Conservation (phyloP, 2,329 filamentous ascomycete genomes). For the Chaetomiaceae sp. region DNA sequence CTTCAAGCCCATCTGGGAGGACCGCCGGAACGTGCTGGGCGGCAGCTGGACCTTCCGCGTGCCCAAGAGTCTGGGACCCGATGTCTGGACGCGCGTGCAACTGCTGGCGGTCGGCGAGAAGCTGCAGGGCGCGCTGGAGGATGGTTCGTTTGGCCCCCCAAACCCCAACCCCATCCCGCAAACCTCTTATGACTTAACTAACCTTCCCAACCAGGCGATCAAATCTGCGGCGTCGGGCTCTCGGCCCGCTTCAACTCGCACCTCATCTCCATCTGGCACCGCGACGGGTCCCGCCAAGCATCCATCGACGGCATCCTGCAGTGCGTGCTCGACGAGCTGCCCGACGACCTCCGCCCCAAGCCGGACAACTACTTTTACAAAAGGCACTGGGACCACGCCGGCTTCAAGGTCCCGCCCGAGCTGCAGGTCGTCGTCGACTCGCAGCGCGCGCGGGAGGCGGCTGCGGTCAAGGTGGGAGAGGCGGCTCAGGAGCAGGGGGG, state of each 20-base stretch:
- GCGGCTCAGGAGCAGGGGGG: constrained; percentile 6
- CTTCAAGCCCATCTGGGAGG: constrained; percentile 75
- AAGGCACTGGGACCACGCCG: constrained; percentile 81
- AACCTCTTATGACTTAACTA: no score
- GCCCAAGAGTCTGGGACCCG: constrained; percentile 65
- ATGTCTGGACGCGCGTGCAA: constrained; percentile 78
- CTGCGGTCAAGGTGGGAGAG: no score
- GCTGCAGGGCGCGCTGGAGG: constrained; percentile 67
- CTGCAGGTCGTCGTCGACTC: constrained; percentile 54
- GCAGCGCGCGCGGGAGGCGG: constrained; percentile 44
- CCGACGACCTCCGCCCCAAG: constrained; percentile 67
- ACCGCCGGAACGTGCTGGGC: constrained; percentile 77
- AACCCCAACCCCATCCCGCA: background rate
- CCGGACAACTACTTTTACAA: constrained; percentile 76
- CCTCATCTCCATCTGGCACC: constrained; percentile 90
- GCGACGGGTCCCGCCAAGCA: constrained; percentile 72
- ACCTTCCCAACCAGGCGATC: constrained; percentile 53
- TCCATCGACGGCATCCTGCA: constrained; percentile 71
- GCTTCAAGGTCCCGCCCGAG: constrained; percentile 64
- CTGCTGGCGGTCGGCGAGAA: constrained; percentile 79
- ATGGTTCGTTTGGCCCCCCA: constrained; percentile 44
- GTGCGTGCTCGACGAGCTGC: constrained; percentile 69
- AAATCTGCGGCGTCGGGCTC: constrained; percentile 84
- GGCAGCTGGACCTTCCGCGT: constrained; percentile 93
- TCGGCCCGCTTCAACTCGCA: constrained; percentile 86